These are phyloP conservation scores for Neoarthrinium moseri DNA, from an alignment of 2,329 filamentous ascomycete genomes.

Conservation along the genomic window DNA sequence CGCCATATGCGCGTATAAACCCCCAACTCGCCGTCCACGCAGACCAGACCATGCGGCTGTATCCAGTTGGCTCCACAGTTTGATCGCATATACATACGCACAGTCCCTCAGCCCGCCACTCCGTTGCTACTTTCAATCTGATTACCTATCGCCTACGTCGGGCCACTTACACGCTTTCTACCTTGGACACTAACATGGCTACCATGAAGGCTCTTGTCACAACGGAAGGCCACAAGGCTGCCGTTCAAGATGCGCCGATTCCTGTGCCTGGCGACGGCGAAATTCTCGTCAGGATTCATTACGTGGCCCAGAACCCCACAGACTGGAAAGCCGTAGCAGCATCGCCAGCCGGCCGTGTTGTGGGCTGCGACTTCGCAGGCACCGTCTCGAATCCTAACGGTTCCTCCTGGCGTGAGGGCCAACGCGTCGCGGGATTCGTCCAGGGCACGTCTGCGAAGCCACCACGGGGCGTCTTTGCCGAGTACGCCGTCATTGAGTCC, in stretches of 20 bases:
- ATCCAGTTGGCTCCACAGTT: no score
- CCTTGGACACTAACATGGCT: conserved; percentile 1
- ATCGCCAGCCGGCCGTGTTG: conserved; percentile 20
- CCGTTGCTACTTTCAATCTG: no score
- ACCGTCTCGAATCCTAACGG: conserved; percentile 26
- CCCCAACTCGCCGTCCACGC: no score
- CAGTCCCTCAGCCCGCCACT: no score
- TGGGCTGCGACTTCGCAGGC: conserved; percentile 35
- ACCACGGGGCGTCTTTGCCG: conserved; percentile 26
- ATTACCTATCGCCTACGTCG: no score
- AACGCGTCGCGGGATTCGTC: conserved; percentile 33
- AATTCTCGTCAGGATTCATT: conserved; percentile 30
- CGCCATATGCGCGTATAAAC: no score
- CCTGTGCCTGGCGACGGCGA: conserved; percentile 28
- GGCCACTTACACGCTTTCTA: neutral
- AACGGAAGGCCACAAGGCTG: conserved; percentile 23
- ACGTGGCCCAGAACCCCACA: conserved; percentile 33
- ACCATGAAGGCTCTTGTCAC: conserved; percentile 39
- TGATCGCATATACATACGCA: no score
- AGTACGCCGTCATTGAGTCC: conserved; percentile 24
- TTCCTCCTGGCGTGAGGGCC: conserved; percentile 26
- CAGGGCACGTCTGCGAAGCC: conserved; percentile 23
- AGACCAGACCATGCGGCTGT: no score
- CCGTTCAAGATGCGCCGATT: conserved; percentile 26
- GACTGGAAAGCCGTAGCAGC: conserved; percentile 28